phyloP scores from a whole-genome alignment of 129 eudicot genomes.

The Helianthus tuberosus region DNA sequence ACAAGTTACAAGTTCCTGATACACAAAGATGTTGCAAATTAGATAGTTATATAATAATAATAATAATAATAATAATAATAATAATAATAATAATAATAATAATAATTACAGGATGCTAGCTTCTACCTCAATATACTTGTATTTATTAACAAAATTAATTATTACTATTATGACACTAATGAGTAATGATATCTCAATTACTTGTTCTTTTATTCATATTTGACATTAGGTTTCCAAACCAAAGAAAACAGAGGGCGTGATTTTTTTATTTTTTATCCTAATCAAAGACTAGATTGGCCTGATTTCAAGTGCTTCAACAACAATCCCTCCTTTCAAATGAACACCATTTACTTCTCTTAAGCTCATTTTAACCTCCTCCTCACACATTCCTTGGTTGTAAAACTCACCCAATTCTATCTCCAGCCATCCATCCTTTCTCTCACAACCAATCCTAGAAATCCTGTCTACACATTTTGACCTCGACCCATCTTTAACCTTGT shows the following conservation, averaged over 20 bases:
- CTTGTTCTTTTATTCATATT: not conserved
- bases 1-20: too few relatives aligned
- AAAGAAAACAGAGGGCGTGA: not conserved
- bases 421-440: slow-evolving; percentile 58
- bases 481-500: not conserved
- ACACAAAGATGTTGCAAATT: too few relatives aligned
- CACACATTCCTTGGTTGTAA: slow-evolving; percentile 26
- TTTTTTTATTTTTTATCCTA: not conserved
- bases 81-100: too few relatives aligned
- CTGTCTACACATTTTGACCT: slow-evolving; percentile 2
- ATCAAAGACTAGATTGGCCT: not conserved
- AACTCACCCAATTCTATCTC: slow-evolving; percentile 60
- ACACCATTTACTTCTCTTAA: slow-evolving; percentile 44
- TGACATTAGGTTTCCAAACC: not conserved
- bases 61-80: too few relatives aligned
- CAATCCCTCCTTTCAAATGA: slow-evolving; percentile 51
- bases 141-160: not conserved
- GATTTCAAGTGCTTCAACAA: slow-evolving; percentile 55
- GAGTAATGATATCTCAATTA: not conserved
- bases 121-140: too few relatives aligned
- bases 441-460: not conserved
- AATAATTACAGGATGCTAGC: too few relatives aligned
- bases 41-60: too few relatives aligned
- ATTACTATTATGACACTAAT: not conserved
- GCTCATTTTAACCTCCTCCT: slow-evolving; percentile 48